A percentile compares a stretch with the other conserved stretches of the same genome.
These are phyloP conservation scores for Mycena floridula DNA, from an alignment of 768 basidiomycete genomes.

Conservation along the genomic window DNA sequence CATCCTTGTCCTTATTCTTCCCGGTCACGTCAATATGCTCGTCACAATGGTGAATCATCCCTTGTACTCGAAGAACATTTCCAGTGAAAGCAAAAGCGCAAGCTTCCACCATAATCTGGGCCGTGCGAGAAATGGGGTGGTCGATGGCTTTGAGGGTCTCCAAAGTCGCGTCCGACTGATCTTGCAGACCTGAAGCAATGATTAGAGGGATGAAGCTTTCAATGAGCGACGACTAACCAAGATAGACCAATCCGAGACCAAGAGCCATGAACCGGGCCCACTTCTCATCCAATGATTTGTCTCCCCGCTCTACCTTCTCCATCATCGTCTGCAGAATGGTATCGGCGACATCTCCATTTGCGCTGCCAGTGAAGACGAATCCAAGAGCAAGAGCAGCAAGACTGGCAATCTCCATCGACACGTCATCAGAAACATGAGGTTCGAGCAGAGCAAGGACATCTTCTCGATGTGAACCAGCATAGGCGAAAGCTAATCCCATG, in stretches of 20 bases:
- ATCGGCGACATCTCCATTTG: slow-evolving; percentile 86
- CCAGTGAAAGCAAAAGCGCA: slow-evolving; percentile 95
- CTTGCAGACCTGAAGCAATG: slow-evolving; percentile 67
- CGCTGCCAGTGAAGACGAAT: slow-evolving; percentile 93
- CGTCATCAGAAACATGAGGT: slow-evolving; percentile 78
- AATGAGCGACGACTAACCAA: slow-evolving; percentile 51
- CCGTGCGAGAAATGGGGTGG: slow-evolving; percentile 86
- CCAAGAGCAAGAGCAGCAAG: slow-evolving; percentile 86
- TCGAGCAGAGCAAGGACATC: slow-evolving; percentile 77
- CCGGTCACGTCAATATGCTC: slow-evolving; percentile 69
- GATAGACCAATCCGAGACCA: slow-evolving; percentile 84
- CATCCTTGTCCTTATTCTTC: slow-evolving; percentile 46
- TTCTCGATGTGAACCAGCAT: slow-evolving; percentile 88
- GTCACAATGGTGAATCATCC: slow-evolving; percentile 88
- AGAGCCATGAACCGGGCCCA: slow-evolving; percentile 91
- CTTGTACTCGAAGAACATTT: slow-evolving; percentile 89
- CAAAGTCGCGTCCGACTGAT: slow-evolving; percentile 88
- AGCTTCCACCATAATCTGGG: slow-evolving; percentile 87
- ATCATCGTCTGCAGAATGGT: slow-evolving; percentile 88
- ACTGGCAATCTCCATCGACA: slow-evolving; percentile 85
- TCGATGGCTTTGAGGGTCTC: slow-evolving; percentile 91
- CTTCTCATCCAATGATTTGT: slow-evolving; percentile 79
- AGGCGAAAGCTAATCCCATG: slow-evolving; percentile 89
- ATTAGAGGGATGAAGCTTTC: neutral
- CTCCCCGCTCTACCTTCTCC: slow-evolving; percentile 63